phyloP scores from a whole-genome alignment of 139 green algal genomes.

The Tetratostichococcus sp. region DNA sequence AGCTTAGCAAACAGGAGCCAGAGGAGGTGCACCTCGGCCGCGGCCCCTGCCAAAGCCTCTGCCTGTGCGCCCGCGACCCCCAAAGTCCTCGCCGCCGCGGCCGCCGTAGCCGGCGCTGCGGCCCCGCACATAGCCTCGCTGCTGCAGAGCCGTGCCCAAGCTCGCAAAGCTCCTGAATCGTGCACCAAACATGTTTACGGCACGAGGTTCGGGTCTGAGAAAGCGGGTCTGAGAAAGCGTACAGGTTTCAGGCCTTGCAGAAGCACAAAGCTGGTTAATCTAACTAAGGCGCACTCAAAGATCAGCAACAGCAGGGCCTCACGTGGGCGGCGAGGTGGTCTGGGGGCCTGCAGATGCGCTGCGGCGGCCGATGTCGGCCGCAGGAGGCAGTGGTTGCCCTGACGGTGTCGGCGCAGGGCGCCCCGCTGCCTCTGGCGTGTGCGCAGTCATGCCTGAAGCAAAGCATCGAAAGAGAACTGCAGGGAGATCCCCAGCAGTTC shows the following conservation, averaged over 20 bases:
- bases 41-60: not conserved
- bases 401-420: not conserved
- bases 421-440: constrained; percentile 17
- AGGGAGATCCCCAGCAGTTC: no score
- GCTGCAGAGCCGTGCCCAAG: not conserved
- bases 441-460: constrained; percentile 33
- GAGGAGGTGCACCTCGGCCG: not conserved
- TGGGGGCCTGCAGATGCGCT: not conserved
- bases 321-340: not conserved
- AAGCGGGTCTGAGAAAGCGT: no score
- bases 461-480: not conserved
- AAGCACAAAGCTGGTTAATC: no score
- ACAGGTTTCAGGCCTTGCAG: no score
- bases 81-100: not conserved
- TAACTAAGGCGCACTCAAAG: not conserved
- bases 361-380: not conserved
- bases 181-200: no score
- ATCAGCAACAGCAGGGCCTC: not conserved
- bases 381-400: not conserved
- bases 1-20: no score
- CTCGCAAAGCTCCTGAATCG: not conserved
- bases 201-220: no score
- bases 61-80: not conserved
- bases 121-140: not conserved
- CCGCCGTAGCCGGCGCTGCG: constrained; percentile 1